Base-by-base conservation (phyloP, 805 yeast genomes). In the Spathaspora gorwiae region DNA sequence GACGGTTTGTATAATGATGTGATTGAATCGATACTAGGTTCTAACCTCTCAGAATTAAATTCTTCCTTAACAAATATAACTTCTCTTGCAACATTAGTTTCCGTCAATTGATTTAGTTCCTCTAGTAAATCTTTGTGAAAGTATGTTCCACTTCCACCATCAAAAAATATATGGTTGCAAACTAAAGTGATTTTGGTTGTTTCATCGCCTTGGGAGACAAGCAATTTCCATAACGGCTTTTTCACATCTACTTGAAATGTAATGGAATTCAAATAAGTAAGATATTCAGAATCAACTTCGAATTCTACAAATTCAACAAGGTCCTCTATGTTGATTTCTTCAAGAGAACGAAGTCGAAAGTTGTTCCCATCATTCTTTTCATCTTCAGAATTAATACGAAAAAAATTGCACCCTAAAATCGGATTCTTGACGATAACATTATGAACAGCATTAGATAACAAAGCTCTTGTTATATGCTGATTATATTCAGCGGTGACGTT, bases 131-230 rank as follows among this genome's bases (percentile, higher is more conserved):
- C 56, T 14, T 51, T 46, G 37, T 64, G 69, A 48, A 68, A 64
- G 37, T 50, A 51, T 13, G 47, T 44, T 2, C 65, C 68, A 12
- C 68, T 54, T 12, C 55, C 54, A 2, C 73, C 75, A 50, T 69
- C 73, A 36, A 61, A 58, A 9, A 64, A 45, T 3, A 57, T 26
- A 45, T 61, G 72, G 26, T 66, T 65, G 44, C 58, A 61, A 24
- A 40, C 42, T 33, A 67, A 54, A 9, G 60, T 38, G 7, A 61
- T 8, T 7, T 45, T 37, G 19, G 40, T 35, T 40, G 54, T 53
- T 30, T 45, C 43, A 29, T 9, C 12, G 9, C 32, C 32, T 29
- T 29, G 9, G 12, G 32, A 29, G 24, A 63, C 46, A 35, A 47
- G 9, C 4, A 60, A 39, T 40, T 47, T 52, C 66, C 66, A 63